Conservation (phyloP, 176 grass and related monocot genomes). For the Hordeum marinum region DNA sequence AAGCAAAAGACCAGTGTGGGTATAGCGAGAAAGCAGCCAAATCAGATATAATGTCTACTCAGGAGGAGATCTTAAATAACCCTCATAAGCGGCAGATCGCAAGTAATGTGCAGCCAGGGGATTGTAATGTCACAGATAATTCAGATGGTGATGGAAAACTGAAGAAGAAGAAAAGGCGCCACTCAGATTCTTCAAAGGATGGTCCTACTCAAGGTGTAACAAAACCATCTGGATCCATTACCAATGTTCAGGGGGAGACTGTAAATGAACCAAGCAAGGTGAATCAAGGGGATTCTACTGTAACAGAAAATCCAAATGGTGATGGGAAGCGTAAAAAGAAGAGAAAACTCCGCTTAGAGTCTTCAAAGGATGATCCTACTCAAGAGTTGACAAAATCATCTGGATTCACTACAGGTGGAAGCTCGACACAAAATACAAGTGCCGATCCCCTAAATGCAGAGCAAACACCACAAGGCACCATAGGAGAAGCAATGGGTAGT, state of each 20-base stretch:
- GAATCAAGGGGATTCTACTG: constrained; percentile 21
- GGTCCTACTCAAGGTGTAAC: constrained; percentile 24
- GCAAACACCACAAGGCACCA: constrained; percentile 10
- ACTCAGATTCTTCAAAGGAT: constrained; percentile 29
- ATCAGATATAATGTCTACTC: constrained; percentile 19
- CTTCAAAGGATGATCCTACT: constrained; percentile 29
- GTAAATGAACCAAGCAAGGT: constrained; percentile 32
- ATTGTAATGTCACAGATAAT: constrained; percentile 34
- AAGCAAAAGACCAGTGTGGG: constrained; percentile 22
- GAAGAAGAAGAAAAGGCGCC: constrained; percentile 49
- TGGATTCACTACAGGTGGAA: constrained; percentile 13
- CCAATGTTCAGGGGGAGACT: constrained; percentile 24
- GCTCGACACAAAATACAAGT: constrained; percentile 13
- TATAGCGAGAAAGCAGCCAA: constrained; percentile 21
- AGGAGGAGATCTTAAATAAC: constrained; percentile 23
- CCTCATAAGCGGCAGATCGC: constrained; percentile 14
- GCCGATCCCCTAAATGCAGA: constrained; percentile 13
- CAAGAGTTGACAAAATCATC: constrained; percentile 32
- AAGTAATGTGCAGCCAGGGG: constrained; percentile 30
- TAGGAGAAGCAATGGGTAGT: constrained; percentile 26
- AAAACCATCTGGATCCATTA: constrained; percentile 28
- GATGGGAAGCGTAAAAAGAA: constrained; percentile 60
- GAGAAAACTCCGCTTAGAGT: constrained; percentile 26
- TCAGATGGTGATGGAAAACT: constrained; percentile 41
- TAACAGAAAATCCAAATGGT: constrained; percentile 33